Base-by-base conservation (phyloP, 148 eudicot species). In the Rhododendron ferrugineum region DNA sequence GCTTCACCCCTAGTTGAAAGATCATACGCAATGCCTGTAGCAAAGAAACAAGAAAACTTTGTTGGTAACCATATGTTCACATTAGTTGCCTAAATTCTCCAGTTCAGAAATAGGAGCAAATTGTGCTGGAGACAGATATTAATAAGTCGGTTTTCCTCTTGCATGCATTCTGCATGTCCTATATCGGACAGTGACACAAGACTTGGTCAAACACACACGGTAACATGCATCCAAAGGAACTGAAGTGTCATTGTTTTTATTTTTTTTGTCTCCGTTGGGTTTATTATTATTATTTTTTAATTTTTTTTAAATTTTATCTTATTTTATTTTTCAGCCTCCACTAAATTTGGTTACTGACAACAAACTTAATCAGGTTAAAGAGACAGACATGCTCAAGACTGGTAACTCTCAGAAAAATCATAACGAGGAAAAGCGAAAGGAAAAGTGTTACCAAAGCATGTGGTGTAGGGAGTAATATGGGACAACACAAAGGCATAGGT, bases 1-100 rank as follows among this genome's bases (percentile, higher is more conserved):
- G 96, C 86, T 94, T 95, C 86, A 97, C 96, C 75, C 99, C 99
- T 78, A 93, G 88, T 88, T 97, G 99, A 92, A 97, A 88, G 89
- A 97, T 92, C 96, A 94, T 92, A 77, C 98, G 93, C 88, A 97
- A 89, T 78, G 98, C 99, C 99, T 97, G 88, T 75, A 82, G 74
- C 81, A 58, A 86, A 26, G 49, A 70, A 81, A 84, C 22, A 87
- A 64, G 42, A 47, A 75, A 66, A 75, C 49, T 76, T 79, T 56
- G 72, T 44, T 22, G 50, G 73, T 75, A 77, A 42, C 37, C 3
- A 37, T 11, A 76, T 42, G 16, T 52, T 23, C 26, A 4, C 3
- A n/a, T 1, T 70, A 54, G 32, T 46, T 47, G 26, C 22, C 13
- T 37, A 42, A 30, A 42, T 62, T 52, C 11, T n/a, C 64, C 20